Base-by-base conservation (phyloP, 2,329 filamentous ascomycete genomes). In the Aurifilum marmelostoma region DNA sequence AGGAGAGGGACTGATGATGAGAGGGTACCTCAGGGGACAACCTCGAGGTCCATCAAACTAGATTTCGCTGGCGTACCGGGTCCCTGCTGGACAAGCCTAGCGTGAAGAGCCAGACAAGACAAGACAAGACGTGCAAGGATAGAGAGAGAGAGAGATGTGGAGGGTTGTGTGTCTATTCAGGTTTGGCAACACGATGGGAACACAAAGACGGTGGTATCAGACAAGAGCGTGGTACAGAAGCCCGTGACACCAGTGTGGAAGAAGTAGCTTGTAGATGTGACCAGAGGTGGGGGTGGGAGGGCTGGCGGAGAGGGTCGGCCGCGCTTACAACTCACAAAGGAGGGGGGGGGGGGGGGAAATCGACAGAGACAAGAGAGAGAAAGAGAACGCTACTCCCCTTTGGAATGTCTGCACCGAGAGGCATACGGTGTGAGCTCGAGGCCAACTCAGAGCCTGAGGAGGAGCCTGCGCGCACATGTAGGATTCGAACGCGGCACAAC, bases 401-500 rank as follows among this genome's bases (percentile, higher is more conserved):
- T 68, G 58, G 69, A 67, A 64, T 37, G 62, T 63, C 58, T 70
- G 66, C 43, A 64, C 68, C 69, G 69, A 56, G n/a, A 61, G 56
- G 43, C 43, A 54, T 54, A 61, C n/a, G 59, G 58, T 27, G 66
- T 43, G 43, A 67, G 12, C 32, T 60, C 50, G n/a, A 60, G 18
- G 41, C 41, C n/a, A 41, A 16, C n/a, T 21, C n/a, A 18, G n/a
- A 41, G 39, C 60, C 32, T n/a, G n/a, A n/a, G n/a, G 27, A 34
- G 29, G 41, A 43, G 39, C 12, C 12, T 14, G 12, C n/a, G 60
- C 41, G 37, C 41, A 9, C 43, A 52, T 21, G 37, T 37, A 65
- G 52, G n/a, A 43, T 62, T 16, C 18, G 32, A 27, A 2, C 32
- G 11, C 34, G 37, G 59, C 14, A 41, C 34, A 60, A 5, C 32